Percentiles rank a stretch among this genome's conserved stretches.
phyloP scores from a whole-genome alignment of 768 basidiomycete species.

The Mycena rosella region DNA sequence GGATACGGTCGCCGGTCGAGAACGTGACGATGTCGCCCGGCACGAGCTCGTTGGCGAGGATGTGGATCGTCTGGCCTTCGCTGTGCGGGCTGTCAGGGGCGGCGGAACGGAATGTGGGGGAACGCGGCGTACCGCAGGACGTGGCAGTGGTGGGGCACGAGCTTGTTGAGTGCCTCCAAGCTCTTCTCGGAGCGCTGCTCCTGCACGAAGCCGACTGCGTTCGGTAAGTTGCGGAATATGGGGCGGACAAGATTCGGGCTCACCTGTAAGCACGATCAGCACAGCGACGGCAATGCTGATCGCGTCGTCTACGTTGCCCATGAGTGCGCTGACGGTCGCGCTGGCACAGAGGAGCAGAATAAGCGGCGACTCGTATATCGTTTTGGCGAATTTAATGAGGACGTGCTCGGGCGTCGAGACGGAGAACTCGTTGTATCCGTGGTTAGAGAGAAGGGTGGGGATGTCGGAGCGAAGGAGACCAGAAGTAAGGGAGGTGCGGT shows the following conservation, averaged over 20 bases:
- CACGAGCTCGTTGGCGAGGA: slow-evolving; percentile 97
- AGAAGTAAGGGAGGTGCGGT: slow-evolving; percentile 69
- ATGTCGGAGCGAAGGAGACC: slow-evolving; percentile 78
- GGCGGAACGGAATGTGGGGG: background rate
- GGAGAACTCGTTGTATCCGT: slow-evolving; percentile 96
- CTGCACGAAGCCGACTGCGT: slow-evolving; percentile 91
- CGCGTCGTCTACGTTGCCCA: slow-evolving; percentile 98
- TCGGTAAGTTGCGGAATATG: slow-evolving; percentile 35
- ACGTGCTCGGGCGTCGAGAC: slow-evolving; percentile 86
- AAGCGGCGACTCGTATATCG: slow-evolving; percentile 94
- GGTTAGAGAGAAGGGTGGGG: slow-evolving; percentile 68
- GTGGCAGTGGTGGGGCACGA: slow-evolving; percentile 97
- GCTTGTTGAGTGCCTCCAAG: slow-evolving; percentile 94
- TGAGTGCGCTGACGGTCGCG: slow-evolving; percentile 87
- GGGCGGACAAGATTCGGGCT: slow-evolving; percentile 37
- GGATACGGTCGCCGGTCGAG: slow-evolving; percentile 92
- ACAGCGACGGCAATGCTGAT: slow-evolving; percentile 94
- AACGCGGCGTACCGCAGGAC: slow-evolving; percentile 65
- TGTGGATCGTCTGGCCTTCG: slow-evolving; percentile 76
- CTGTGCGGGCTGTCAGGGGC: background rate
- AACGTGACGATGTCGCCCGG: slow-evolving; percentile 95
- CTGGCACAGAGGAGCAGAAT: slow-evolving; percentile 93
- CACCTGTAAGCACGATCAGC: slow-evolving; percentile 93
- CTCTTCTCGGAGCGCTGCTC: slow-evolving; percentile 96
- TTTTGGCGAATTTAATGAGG: slow-evolving; percentile 91